Base-by-base conservation (phyloP, 2,329 filamentous ascomycete genomes). In the Thelonectria discophora region DNA sequence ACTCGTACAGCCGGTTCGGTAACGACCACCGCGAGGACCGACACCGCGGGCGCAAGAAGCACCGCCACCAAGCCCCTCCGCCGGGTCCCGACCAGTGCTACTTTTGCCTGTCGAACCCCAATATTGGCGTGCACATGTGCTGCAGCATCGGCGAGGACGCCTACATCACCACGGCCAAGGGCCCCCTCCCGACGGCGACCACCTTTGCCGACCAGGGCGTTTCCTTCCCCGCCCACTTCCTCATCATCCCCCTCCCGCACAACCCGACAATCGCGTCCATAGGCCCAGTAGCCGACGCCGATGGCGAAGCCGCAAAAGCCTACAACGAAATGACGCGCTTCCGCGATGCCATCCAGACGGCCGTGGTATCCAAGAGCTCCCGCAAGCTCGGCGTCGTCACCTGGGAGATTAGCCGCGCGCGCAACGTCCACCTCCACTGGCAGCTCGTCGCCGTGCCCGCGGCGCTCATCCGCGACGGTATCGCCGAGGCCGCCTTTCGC, bases 111-210 rank as follows among this genome's bases (percentile, higher is more conserved):
- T 94, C 92, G 6, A 97, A 97, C 75, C 88, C 91, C 6, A 90
- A 90, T 63, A 82, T 95, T 46, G 90, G 91, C 54, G 90, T 90
- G 1, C 94, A 99, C 78, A 90, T 99, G 77, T 90, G 97, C 71
- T 90, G 91, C 66, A 93, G 91, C 24, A 94, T 99, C 65, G 95
- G 92, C 55, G 89, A 93, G 17, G 91, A 97, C 62, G 85, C 88
- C 55, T 98, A 98, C 76, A 79, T 98, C 56, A 97, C 95, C 27
- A 95, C 91, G 21, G 93, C 95, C 61, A 97, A 97, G 76, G 95
- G 95, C 0, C 94, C 95, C 5, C 83, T 99, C 1, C 89, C 92
- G 2, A 90, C 88, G 2, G 77, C 86, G 0, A 80, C 85, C 8
- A 94, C 89, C 2, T 97, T 93, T 74, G 71, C 77, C 15, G 74